These are phyloP conservation scores for Colletotrichum higginsianum DNA, from an alignment of 2,329 filamentous ascomycete species.

Conservation along the genomic window DNA sequence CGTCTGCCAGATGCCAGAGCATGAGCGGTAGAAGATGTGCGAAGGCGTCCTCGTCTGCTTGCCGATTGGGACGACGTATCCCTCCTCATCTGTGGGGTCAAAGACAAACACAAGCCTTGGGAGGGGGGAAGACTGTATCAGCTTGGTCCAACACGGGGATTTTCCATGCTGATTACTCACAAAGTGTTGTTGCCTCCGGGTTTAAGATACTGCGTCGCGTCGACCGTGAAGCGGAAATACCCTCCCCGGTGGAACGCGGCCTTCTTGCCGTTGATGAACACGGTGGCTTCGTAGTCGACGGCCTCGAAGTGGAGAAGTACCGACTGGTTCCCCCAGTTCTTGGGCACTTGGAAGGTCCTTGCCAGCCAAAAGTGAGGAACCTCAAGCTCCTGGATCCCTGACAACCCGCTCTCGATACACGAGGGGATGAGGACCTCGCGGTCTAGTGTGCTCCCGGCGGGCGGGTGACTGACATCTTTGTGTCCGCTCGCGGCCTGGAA, in stretches of 20 bases:
- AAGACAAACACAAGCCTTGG: conserved; percentile 74
- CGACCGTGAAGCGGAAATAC: conserved; percentile 73
- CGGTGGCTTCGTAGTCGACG: conserved; percentile 70
- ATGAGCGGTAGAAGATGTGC: conserved; percentile 81
- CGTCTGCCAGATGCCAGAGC: conserved; percentile 81
- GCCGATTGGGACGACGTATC: conserved; percentile 73
- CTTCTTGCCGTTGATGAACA: conserved; percentile 71
- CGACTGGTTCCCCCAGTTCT: conserved; percentile 59
- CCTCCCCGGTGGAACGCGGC: conserved; percentile 71
- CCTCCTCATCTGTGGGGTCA: conserved; percentile 74
- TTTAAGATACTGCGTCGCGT: conserved; percentile 65
- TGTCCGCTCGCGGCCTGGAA: conserved; percentile 56
- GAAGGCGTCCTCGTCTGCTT: conserved; percentile 72
- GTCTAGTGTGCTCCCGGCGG: conserved; percentile 49
- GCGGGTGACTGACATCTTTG: conserved; percentile 43
- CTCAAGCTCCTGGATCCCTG: conserved; percentile 61
- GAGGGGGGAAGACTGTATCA: not conserved
- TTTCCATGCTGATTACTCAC: conserved; percentile 52
- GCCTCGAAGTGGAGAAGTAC: conserved; percentile 71
- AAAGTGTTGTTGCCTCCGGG: conserved; percentile 66
- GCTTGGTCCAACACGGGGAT: not conserved
- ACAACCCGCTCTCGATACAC: conserved; percentile 63
- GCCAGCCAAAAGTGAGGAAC: conserved; percentile 64
- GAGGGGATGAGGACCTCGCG: conserved; percentile 60
- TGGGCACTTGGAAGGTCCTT: conserved; percentile 65